These are phyloP conservation scores for Monosporozyma unispora DNA, from an alignment of 805 yeast genomes.

Conservation along the genomic window DNA sequence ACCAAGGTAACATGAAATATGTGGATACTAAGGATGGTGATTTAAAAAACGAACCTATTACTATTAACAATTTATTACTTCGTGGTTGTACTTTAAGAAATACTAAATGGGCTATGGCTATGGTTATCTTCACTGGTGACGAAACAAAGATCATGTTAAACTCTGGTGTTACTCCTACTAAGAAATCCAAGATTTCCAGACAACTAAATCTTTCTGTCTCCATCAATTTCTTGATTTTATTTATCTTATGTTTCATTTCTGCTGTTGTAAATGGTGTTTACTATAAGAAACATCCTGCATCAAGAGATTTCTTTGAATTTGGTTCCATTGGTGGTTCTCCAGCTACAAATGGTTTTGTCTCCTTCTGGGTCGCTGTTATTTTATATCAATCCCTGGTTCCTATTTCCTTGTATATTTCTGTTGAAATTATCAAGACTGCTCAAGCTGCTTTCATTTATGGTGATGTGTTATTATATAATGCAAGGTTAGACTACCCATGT, in stretches of 20 bases:
- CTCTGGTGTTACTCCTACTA: slow-evolving; percentile 72
- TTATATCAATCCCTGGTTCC: slow-evolving; percentile 76
- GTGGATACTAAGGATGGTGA: slow-evolving; percentile 28
- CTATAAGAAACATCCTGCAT: slow-evolving; percentile 38
- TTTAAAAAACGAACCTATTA: slow-evolving; percentile 48
- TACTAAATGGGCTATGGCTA: slow-evolving; percentile 75
- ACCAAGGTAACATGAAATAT: slow-evolving; percentile 62
- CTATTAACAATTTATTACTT: slow-evolving; percentile 57
- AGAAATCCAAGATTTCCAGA: slow-evolving; percentile 61
- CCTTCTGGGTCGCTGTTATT: slow-evolving; percentile 68
- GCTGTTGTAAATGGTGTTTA: slow-evolving; percentile 65
- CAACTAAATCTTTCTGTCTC: slow-evolving; percentile 65
- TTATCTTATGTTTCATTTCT: slow-evolving; percentile 57
- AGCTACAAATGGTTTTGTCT: slow-evolving; percentile 57
- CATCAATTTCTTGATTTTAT: slow-evolving; percentile 55
- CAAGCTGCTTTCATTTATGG: slow-evolving; percentile 76
- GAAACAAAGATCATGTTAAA: slow-evolving; percentile 78
- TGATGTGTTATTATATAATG: slow-evolving; percentile 64
- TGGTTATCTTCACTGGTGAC: slow-evolving; percentile 67
- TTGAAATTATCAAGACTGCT: slow-evolving; percentile 73
- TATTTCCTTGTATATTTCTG: slow-evolving; percentile 70
- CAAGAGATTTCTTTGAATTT: slow-evolving; percentile 59
- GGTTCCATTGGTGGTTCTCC: slow-evolving; percentile 62
- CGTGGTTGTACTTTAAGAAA: slow-evolving; percentile 75
- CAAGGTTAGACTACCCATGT: slow-evolving; percentile 65